phyloP scores from a whole-genome alignment of 2,329 filamentous ascomycete genomes.

The Phaeosphaeria sp. region DNA sequence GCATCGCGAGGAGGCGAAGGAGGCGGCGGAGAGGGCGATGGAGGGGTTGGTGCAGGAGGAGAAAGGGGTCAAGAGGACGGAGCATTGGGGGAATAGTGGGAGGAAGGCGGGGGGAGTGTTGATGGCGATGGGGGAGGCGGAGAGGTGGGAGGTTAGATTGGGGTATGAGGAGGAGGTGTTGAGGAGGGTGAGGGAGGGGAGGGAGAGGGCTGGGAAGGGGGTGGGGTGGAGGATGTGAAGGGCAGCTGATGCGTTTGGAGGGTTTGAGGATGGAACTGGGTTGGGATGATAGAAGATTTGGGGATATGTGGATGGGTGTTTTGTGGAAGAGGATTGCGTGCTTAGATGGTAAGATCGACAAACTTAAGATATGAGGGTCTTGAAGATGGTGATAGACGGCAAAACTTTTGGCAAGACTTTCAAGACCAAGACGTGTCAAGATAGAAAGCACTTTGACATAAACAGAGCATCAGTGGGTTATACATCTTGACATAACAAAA shows the following conservation, averaged over 20 bases:
- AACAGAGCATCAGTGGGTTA: too few relatives aligned
- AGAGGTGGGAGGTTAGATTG: constrained; percentile 27
- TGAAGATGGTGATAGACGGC: too few relatives aligned
- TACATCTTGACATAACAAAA: background rate
- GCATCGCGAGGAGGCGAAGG: constrained; percentile 10
- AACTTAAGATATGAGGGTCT: too few relatives aligned
- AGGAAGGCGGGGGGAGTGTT: constrained; percentile 15
- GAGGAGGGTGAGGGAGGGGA: constrained; percentile 16
- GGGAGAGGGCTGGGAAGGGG: background rate
- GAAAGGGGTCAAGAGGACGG: constrained; percentile 6
- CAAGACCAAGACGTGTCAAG: too few relatives aligned
- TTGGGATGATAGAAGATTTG: too few relatives aligned
- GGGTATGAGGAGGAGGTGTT: constrained; percentile 25
- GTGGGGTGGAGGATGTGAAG: constrained; percentile 3
- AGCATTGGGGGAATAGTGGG: constrained; percentile 17
- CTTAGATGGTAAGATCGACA: too few relatives aligned
- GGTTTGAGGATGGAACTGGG: background rate
- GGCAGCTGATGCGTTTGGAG: too few relatives aligned
- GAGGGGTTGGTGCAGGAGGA: constrained; percentile 10
- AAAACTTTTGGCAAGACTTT: too few relatives aligned
- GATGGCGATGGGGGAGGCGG: constrained; percentile 18
- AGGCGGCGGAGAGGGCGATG: constrained; percentile 20
- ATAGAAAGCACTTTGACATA: too few relatives aligned
- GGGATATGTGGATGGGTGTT: too few relatives aligned
- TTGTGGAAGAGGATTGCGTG: too few relatives aligned